phyloP scores from a whole-genome alignment of 345 rosid genomes.

The Cardiospermum halicacabum region DNA sequence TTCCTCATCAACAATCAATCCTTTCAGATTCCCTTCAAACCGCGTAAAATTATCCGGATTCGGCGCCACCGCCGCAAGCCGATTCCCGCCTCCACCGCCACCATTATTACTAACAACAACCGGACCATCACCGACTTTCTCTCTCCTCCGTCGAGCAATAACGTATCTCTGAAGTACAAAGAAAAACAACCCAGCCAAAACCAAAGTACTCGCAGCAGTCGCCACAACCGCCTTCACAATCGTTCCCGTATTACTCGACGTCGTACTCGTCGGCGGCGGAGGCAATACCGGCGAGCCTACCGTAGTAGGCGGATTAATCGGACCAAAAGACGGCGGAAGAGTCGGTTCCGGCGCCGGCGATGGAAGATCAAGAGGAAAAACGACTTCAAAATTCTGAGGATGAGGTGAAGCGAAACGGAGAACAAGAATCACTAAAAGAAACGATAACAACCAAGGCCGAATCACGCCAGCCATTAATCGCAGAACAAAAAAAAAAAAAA shows the following conservation, averaged over 20 bases:
- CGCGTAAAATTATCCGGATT: slow-evolving; percentile 27
- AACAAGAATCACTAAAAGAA: slow-evolving; percentile 4
- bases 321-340: not conserved
- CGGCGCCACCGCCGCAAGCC: slow-evolving; percentile 11
- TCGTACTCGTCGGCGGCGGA: slow-evolving; percentile 20
- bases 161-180: slow-evolving; percentile 34
- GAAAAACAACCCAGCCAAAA: slow-evolving; percentile 47
- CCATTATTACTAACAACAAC: too few species aligned
- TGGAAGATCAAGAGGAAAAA: slow-evolving; percentile 33
- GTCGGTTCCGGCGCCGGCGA: slow-evolving; percentile 18
- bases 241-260: slow-evolving; percentile 13
- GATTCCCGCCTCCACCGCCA: slow-evolving; percentile 18
- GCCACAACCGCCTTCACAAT: slow-evolving; percentile 55
- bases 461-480: slow-evolving; percentile 33
- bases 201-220: slow-evolving; percentile 60
- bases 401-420: slow-evolving; percentile 35
- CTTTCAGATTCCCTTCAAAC: slow-evolving; percentile 42
- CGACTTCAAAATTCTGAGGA: slow-evolving; percentile 60
- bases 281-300: not conserved
- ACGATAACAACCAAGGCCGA: slow-evolving; percentile 31
- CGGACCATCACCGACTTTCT: slow-evolving; percentile 13
- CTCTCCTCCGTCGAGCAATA: slow-evolving; percentile 33
- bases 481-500: slow-evolving; percentile 10
- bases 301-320: not conserved
- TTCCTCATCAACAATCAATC: slow-evolving; percentile 62